phyloP scores from a whole-genome alignment of 2,329 filamentous ascomycete genomes.

The Aspergillus udagawae region DNA sequence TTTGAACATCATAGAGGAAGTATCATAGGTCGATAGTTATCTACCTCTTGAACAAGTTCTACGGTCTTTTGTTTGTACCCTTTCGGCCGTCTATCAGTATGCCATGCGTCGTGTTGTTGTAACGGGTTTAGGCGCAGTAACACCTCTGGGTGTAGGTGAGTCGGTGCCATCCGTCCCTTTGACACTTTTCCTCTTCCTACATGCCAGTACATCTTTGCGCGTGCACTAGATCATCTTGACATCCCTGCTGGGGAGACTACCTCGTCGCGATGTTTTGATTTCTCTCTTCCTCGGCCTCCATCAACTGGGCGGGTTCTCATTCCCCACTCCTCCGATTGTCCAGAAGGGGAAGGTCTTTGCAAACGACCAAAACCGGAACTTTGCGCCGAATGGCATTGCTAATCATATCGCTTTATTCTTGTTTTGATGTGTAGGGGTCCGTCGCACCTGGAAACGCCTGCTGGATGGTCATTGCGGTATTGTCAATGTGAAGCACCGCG shows the following conservation, averaged over 20 bases:
- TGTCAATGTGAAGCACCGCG: constrained; percentile 63
- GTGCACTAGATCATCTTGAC: not conserved
- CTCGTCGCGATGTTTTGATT: not conserved
- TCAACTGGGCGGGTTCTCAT: constrained; percentile 3
- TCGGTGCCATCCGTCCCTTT: constrained; percentile 7
- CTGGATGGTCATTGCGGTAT: constrained; percentile 78
- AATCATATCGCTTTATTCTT: not conserved
- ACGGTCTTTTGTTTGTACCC: not conserved
- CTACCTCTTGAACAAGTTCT: not conserved
- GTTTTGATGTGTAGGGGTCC: constrained; percentile 51
- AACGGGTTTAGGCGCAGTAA: constrained; percentile 76
- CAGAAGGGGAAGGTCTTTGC: constrained; percentile 30
- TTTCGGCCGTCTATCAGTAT: constrained; percentile 9
- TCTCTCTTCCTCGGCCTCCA: not conserved
- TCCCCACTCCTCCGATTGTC: constrained; percentile 12
- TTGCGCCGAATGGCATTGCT: constrained; percentile 3
- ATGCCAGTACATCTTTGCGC: not conserved
- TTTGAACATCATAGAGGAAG: not conserved
- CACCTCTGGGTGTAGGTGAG: constrained; percentile 73
- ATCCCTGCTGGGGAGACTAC: not conserved
- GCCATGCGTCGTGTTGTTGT: constrained; percentile 67
- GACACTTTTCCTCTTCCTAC: constrained; percentile 1
- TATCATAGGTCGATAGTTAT: not conserved
- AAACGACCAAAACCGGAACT: constrained; percentile 5
- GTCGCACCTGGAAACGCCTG: constrained; percentile 74